phyloP scores from a whole-genome alignment of 1,139 yeast genomes.

The Hemisphaericaspora lyxosophila region DNA sequence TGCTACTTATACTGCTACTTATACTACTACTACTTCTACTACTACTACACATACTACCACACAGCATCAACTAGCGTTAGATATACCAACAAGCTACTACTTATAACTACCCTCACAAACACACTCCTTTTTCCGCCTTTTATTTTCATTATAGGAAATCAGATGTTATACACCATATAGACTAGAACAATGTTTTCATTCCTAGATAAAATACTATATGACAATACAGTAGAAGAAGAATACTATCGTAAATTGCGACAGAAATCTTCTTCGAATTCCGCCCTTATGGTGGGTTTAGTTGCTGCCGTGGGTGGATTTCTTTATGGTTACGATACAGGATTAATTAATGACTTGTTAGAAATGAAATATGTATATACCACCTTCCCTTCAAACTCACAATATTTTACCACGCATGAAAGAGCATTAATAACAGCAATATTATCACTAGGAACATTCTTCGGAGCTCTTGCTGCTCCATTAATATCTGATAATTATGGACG shows the following conservation, averaged over 20 bases:
- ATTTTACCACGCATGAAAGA: conserved; percentile 59
- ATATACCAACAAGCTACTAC: too few species aligned
- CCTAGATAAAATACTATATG: conserved; percentile 36
- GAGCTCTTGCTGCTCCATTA: conserved; percentile 72
- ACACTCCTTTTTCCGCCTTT: not conserved
- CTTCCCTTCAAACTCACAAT: conserved; percentile 47
- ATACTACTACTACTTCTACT: too few species aligned
- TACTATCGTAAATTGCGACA: conserved; percentile 41
- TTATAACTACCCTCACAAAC: too few species aligned
- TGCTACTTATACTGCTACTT: too few species aligned
- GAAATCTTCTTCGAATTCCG: conserved; percentile 57
- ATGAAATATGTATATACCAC: conserved; percentile 60
- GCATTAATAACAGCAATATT: conserved; percentile 70
- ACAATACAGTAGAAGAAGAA: conserved; percentile 39
- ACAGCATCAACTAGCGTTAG: too few species aligned
- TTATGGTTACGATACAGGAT: conserved; percentile 83
- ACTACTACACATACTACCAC: too few species aligned
- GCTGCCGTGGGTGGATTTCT: conserved; percentile 83
- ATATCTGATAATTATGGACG: conserved; percentile 53
- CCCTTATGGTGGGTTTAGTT: conserved; percentile 65
- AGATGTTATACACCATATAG: not conserved
- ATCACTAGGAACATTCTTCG: conserved; percentile 73
- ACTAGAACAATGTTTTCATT: conserved; percentile 11
- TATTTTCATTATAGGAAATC: not conserved
- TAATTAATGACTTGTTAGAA: conserved; percentile 69